Conservation (phyloP, 768 basidiomycete species). For the Pulveroboletus sp. region DNA sequence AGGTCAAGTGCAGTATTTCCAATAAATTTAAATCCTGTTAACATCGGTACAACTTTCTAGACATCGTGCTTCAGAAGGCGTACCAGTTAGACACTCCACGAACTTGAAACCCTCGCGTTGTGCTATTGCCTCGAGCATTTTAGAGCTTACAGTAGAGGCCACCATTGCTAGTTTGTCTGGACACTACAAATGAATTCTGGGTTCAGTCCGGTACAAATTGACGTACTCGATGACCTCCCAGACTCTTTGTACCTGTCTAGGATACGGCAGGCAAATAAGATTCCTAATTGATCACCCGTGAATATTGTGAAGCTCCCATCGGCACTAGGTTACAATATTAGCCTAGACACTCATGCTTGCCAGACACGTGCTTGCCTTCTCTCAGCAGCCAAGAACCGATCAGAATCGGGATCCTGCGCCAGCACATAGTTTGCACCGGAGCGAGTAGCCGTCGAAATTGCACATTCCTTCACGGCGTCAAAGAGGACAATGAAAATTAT, state of each 20-base stretch:
- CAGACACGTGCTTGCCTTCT: constrained; percentile 42
- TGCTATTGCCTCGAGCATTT: constrained; percentile 83
- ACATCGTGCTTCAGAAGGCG: neutral
- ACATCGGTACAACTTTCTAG: neutral
- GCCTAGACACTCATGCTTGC: neutral
- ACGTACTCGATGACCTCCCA: constrained; percentile 43
- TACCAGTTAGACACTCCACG: constrained; percentile 82
- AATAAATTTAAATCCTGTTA: constrained; percentile 82
- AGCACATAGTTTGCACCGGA: constrained; percentile 62
- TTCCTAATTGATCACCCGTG: constrained; percentile 84
- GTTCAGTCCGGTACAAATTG: constrained; percentile 35
- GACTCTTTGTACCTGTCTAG: constrained; percentile 44
- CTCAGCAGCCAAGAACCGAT: constrained; percentile 79
- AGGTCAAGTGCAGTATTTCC: constrained; percentile 77
- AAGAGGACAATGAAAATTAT: neutral
- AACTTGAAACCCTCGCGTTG: constrained; percentile 76
- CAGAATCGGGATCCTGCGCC: constrained; percentile 89
- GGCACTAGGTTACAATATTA: constrained; percentile 5
- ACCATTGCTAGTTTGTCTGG: constrained; percentile 75
- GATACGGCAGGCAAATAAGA: constrained; percentile 47
- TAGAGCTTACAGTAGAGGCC: constrained; percentile 87
- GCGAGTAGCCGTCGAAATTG: constrained; percentile 57
- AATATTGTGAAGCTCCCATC: constrained; percentile 66
- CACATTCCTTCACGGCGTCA: constrained; percentile 56
- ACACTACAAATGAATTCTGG: constrained; percentile 32